These are phyloP conservation scores for Aeschynomene evenia DNA, from an alignment of 306 rosid species.

Conservation along the genomic window DNA sequence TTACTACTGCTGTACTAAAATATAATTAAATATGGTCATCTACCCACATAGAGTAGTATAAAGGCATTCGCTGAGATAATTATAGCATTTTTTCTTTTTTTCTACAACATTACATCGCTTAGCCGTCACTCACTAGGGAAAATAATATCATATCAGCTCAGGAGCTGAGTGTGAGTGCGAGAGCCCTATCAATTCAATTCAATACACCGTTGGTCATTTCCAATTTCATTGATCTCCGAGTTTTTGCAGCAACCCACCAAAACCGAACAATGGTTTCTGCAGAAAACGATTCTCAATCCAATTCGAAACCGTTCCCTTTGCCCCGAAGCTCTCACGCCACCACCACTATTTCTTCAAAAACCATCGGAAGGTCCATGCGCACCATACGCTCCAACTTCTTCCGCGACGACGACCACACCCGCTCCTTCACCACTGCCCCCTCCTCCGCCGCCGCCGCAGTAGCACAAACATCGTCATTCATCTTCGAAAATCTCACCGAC, in stretches of 20 bases:
- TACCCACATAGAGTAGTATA: background rate
- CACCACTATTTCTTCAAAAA: slow-evolving; percentile 28
- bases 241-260: no score
- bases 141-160: background rate
- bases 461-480: slow-evolving; percentile 22
- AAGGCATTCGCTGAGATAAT: background rate
- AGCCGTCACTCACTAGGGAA: background rate
- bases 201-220: background rate
- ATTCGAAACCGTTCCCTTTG: slow-evolving; percentile 7
- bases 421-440: no score
- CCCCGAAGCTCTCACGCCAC: slow-evolving; percentile 3
- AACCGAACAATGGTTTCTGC: slow-evolving; percentile 68
- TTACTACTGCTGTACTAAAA: background rate
- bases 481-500: slow-evolving; percentile 58
- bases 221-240: background rate
- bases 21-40: background rate
- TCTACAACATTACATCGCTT: background rate
- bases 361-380: slow-evolving; percentile 76
- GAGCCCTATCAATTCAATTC: background rate
- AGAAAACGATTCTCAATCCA: slow-evolving; percentile 50
- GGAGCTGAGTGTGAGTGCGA: background rate
- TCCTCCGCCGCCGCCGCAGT: background rate
- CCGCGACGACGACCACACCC: background rate
- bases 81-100: background rate
- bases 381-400: slow-evolving; percentile 64